Base-by-base conservation (phyloP, 768 basidiomycete genomes). In the Termitomyces sp. region DNA sequence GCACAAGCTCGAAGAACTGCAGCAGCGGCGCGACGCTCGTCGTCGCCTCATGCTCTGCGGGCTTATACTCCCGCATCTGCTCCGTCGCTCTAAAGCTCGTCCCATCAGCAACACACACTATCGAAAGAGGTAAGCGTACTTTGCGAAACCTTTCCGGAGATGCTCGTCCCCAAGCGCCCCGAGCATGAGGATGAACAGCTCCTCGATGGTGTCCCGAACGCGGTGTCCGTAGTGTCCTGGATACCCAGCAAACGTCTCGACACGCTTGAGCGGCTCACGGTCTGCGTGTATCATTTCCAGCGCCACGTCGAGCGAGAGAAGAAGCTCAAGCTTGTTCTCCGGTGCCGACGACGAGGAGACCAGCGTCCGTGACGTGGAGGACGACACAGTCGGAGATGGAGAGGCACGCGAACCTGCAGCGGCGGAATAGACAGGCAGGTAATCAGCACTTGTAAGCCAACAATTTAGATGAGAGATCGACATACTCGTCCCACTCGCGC, bases 1-100 rank as follows among this genome's bases (percentile, higher is more conserved):
- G 97, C 0, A 96, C 96, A 23, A 98, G 78, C 75, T 98, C 96
- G 62, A 99, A 98, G 74, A 98, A 98, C 68, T 98, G 95, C 40
- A 98, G 75, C 3, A 99, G 73, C 0, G 97, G 97, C 1, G 95
- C 94, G 2, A 98, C 95, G 61, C 84, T 87, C 23, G 84, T 85
- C 37, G 86, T 86, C 50, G 83, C 88, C 50, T 87, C 81, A 63
- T 92, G 92, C 59, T 95, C 94, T 0, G 88, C 86, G 0, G 97
- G 95, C 67, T 86, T 87, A 68, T 96, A 98, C n/a, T 80, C 74
- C 44, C 78, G 80, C 95, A 98, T 98, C 62, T 92, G 87, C 45
- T 89, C 84, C 2, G 85, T 92, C 6, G 97, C 97, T 56, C 94
- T 96, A 57, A 23, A 32, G 37, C 11, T 37, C 17, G 11, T 4